Evolutionary conservation across 352 stramenopile species (phyloP).

Genomic region (Globisporangium nagaii): DNA sequence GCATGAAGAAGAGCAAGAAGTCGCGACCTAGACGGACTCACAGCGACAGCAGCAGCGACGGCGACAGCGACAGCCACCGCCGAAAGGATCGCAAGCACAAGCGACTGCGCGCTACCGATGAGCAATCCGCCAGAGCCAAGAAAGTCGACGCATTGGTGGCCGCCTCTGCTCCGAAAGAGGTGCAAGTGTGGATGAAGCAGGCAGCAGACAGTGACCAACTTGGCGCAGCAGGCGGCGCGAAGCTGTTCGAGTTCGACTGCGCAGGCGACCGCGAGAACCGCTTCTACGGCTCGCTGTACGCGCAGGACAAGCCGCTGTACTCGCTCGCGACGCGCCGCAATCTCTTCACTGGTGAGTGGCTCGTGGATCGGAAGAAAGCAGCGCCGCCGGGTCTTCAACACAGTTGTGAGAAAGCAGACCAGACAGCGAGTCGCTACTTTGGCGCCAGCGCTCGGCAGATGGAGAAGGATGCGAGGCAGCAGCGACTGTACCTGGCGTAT

Average conservation of each 20-base stretch:
- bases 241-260: constrained; percentile 64
- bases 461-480: constrained; percentile 33
- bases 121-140: not conserved
- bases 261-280: constrained; percentile 60
- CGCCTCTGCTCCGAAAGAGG: not conserved
- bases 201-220: not conserved
- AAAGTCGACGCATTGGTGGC: not conserved
- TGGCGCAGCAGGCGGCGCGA: constrained; percentile 11
- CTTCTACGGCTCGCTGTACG: constrained; percentile 62
- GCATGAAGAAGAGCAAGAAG: not conserved
- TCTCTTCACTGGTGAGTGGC: constrained; percentile 39
- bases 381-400: not conserved
- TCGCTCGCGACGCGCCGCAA: constrained; percentile 41
- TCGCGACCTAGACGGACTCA: not conserved
- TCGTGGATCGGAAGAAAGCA: constrained; percentile 17
- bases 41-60: constrained; percentile 3
- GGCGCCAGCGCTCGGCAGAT: constrained; percentile 29
- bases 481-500: constrained; percentile 61
- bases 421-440: constrained; percentile 42
- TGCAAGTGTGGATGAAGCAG: constrained; percentile 11
- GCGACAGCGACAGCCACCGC: not conserved
- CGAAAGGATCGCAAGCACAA: not conserved
- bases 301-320: constrained; percentile 62
- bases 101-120: not conserved
- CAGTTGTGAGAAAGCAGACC: not conserved